These are phyloP conservation scores for Pezicula carpinea DNA, from an alignment of 2,329 filamentous ascomycete species.

Conservation along the genomic window DNA sequence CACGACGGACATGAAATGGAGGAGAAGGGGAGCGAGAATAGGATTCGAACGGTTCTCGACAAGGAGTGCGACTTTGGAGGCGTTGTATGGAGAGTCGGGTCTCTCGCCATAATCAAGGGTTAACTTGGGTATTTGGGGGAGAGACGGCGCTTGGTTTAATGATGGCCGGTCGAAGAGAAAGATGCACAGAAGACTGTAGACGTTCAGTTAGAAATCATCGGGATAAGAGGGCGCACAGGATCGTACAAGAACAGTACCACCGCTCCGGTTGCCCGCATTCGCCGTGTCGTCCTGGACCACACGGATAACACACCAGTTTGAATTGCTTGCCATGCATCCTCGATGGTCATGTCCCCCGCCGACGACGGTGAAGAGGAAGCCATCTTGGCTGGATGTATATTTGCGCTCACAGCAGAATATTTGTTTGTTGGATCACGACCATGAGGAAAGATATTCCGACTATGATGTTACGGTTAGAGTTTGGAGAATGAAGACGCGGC, in stretches of 20 bases:
- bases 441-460: not conserved
- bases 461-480: too few species aligned
- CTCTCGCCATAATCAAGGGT: slow-evolving; percentile 17
- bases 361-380: slow-evolving; percentile 14
- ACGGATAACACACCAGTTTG: slow-evolving; percentile 14
- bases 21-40: slow-evolving; percentile 46
- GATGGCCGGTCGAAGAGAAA: slow-evolving; percentile 17
- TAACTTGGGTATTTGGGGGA: slow-evolving; percentile 15
- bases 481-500: too few species aligned
- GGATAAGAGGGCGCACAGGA: not conserved
- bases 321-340: slow-evolving; percentile 24
- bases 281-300: slow-evolving; percentile 26
- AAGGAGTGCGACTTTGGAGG: slow-evolving; percentile 43
- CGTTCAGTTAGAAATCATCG: not conserved
- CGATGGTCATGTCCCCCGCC: slow-evolving; percentile 22
- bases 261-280: slow-evolving; percentile 22
- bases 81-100: slow-evolving; percentile 17
- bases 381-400: slow-evolving; percentile 9
- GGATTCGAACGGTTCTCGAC: slow-evolving; percentile 48
- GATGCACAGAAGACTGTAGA: slow-evolving; percentile 17
- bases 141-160: slow-evolving; percentile 10
- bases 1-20: slow-evolving; percentile 52
- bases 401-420: too few species aligned
- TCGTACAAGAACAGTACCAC: slow-evolving; percentile 23
- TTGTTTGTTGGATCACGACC: too few species aligned